phyloP scores from a whole-genome alignment of 768 basidiomycete genomes.

The Auricularia cornea region DNA sequence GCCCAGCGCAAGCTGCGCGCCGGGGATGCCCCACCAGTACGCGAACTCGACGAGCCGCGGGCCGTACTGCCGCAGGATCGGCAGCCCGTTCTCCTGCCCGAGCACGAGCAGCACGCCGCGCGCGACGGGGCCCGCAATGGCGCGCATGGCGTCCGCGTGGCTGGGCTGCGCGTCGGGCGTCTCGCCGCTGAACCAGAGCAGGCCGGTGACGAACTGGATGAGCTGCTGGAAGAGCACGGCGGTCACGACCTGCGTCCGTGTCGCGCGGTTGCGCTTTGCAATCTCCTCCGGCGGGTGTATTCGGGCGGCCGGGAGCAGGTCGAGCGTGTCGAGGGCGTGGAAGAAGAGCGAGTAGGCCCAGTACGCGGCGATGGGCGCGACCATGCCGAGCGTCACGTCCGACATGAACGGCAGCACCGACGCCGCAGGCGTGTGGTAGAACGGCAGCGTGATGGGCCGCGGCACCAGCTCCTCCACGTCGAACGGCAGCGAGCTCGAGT shows the following conservation, averaged over 20 bases:
- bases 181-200: conserved; percentile 49
- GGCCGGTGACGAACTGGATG: conserved; percentile 72
- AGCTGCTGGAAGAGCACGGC: conserved; percentile 83
- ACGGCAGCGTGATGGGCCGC: conserved; percentile 17
- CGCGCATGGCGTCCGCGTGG: conserved; percentile 32
- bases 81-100: conserved; percentile 32
- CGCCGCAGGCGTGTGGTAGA: conserved; percentile 27
- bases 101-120: conserved; percentile 30
- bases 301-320: conserved; percentile 72
- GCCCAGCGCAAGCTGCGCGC: conserved; percentile 60
- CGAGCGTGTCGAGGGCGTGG: conserved; percentile 69
- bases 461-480: conserved; percentile 6
- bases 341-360: conserved; percentile 79
- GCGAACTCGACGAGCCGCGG: conserved; percentile 45
- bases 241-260: conserved; percentile 58
- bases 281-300: conserved; percentile 86
- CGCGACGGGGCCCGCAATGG: conserved; percentile 27
- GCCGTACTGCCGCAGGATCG: conserved; percentile 30
- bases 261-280: conserved; percentile 61
- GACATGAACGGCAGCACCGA: conserved; percentile 45
- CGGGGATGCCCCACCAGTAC: conserved; percentile 93
- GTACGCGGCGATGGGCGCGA: conserved; percentile 72
- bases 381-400: conserved; percentile 64
- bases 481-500: neutral
- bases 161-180: conserved; percentile 15